Base-by-base conservation (phyloP, 2,329 filamentous ascomycete genomes). In the Aspergillus uvarum region DNA sequence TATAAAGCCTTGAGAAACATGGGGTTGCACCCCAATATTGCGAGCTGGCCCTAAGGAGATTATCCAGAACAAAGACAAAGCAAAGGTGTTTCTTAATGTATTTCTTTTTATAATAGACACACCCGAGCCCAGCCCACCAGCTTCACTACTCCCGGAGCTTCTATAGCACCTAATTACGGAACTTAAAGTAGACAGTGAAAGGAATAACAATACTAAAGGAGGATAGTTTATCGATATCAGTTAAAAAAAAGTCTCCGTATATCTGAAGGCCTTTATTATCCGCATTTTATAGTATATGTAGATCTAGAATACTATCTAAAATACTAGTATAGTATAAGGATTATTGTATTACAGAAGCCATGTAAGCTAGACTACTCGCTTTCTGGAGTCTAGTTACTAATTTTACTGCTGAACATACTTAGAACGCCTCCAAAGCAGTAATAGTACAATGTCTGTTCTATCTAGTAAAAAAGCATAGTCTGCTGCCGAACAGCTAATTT, bases 401-500 rank as follows among this genome's bases (percentile, higher is more conserved):
- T 72, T 48, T 72, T 66, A 44, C 65, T 68, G 0, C 64, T 73
- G 0, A 66, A 67, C 22, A 70, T 64, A 26, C 63, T 70, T 4
- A 62, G 64, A 2, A 70, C 67, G 50, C 16, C 68, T 1, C 59
- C 68, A 2, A 70, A 19, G 60, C 57, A n/a, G 65, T 61, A 8
- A 59, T 65, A 48, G 53, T 21, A 16, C 56, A 51, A 61, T 47
- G 65, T 10, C 60, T 72, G 0, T 66, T 60, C 5, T 66, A 60
- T 50, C 58, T 54, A 5, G 60, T 57, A 7, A 62, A 72, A 53
- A 66, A 59, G 29, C 53, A 66, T 22, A 47, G 54, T 4, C 63
- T 72, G 0, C 63, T 72, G 1, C 66, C 63, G 14, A 51, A 67
- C n/a, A 71, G 49, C 5, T 49, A 71, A 14, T 72, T 71, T 53